phyloP scores from a whole-genome alignment of 78 protist species.

The Polysphondylium violaceum region DNA sequence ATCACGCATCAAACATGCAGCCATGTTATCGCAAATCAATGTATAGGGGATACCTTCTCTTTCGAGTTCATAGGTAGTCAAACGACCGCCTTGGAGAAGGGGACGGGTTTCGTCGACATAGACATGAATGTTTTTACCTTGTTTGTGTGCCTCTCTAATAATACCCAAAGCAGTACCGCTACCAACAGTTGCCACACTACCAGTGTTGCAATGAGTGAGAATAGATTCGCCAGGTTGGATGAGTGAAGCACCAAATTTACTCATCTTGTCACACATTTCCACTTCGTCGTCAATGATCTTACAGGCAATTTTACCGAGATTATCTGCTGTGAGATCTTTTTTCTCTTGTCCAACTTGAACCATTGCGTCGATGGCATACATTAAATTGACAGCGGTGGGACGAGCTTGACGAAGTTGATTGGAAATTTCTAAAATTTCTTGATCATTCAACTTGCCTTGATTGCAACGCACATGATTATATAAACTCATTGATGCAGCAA shows the following conservation, averaged over 20 bases:
- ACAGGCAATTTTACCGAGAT: background rate
- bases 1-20: conserved; percentile 77
- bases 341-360: background rate
- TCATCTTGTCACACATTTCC: conserved; percentile 66
- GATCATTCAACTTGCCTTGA: background rate
- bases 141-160: conserved; percentile 68
- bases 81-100: conserved; percentile 85
- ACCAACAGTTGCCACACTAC: conserved; percentile 83
- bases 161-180: conserved; percentile 86
- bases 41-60: conserved; percentile 82
- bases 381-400: conserved; percentile 87
- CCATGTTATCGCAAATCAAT: conserved; percentile 84
- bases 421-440: conserved; percentile 1
- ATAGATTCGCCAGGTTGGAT: conserved; percentile 67
- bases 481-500: conserved; percentile 61
- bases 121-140: conserved; percentile 85
- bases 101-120: conserved; percentile 87
- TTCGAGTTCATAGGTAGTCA: conserved; percentile 82
- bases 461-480: background rate
- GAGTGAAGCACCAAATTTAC: conserved; percentile 61
- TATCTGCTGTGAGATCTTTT: conserved; percentile 1
- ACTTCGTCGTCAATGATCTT: conserved; percentile 44
- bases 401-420: conserved; percentile 40
- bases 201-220: conserved; percentile 88
- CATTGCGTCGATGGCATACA: conserved; percentile 73